phyloP scores from a whole-genome alignment of 257 asterid species.

The Nicotiana benthamiana region DNA sequence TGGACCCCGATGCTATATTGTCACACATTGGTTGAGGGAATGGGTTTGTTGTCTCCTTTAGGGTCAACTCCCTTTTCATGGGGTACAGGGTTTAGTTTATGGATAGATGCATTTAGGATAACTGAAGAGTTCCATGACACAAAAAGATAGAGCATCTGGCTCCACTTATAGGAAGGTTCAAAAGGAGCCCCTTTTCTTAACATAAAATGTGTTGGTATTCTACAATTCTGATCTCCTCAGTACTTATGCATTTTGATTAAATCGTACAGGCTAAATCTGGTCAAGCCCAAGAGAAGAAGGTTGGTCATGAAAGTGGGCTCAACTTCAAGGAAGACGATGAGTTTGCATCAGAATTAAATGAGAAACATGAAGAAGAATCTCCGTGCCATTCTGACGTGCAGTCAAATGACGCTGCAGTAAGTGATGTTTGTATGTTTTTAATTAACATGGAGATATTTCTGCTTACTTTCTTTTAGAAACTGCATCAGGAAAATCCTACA shows the following conservation, averaged over 20 bases:
- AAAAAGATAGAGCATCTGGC: background rate
- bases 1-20: too few species aligned
- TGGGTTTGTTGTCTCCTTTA: too few species aligned
- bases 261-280: conserved; percentile 42
- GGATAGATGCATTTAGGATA: background rate
- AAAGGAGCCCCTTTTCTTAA: background rate
- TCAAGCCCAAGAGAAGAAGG: conserved; percentile 45
- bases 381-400: conserved; percentile 28
- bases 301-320: conserved; percentile 46
- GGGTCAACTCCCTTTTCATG: background rate
- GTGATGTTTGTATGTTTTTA: conserved; percentile 9
- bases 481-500: background rate
- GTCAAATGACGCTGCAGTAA: conserved; percentile 41
- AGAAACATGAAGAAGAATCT: conserved; percentile 24
- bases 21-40: too few species aligned
- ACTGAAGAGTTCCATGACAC: background rate
- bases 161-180: background rate
- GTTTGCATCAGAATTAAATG: conserved; percentile 25
- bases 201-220: background rate
- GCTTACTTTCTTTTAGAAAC: background rate
- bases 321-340: conserved; percentile 43
- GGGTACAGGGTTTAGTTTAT: background rate
- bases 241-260: background rate
- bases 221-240: background rate
- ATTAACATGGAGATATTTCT: background rate